Conservation (phyloP, 2,329 filamentous ascomycete genomes). For the Boeremia exigua region DNA sequence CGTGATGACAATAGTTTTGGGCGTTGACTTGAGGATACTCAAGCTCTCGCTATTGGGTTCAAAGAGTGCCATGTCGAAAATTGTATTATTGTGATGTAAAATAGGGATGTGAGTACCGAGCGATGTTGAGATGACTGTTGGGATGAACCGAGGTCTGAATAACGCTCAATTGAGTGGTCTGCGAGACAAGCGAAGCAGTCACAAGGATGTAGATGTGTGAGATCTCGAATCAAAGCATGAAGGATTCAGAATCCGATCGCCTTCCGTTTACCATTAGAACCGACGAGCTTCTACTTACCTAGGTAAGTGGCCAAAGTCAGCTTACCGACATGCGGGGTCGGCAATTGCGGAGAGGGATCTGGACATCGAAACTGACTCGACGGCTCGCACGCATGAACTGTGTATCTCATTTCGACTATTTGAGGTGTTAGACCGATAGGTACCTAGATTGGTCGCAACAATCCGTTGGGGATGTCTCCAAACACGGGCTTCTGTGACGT, state of each 20-base stretch:
- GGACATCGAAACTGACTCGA: slow-evolving; percentile 4
- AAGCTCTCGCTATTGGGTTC: slow-evolving; percentile 27
- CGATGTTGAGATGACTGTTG: neutral
- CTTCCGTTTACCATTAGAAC: neutral
- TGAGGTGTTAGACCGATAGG: neutral
- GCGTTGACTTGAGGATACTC: slow-evolving; percentile 27
- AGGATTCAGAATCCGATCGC: too few relatives aligned
- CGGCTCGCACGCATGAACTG: neutral
- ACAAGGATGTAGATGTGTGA: neutral
- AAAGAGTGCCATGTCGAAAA: slow-evolving; percentile 33
- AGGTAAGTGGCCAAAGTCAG: slow-evolving; percentile 5
- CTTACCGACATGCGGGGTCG: slow-evolving; percentile 26
- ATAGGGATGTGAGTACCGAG: neutral
- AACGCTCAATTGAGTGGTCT: neutral
- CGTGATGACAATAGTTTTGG: slow-evolving; percentile 49
- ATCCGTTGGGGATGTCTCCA: neutral
- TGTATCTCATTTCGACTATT: neutral
- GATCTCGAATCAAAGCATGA: neutral
- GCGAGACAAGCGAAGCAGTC: neutral
- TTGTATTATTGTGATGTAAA: neutral
- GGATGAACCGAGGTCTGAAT: slow-evolving; percentile 8
- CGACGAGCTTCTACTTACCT: slow-evolving; percentile 2
- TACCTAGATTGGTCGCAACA: too few relatives aligned
- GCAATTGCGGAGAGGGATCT: slow-evolving; percentile 2
- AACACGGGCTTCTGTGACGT: too few relatives aligned